Evolutionary conservation across 1,284 basidiomycete species (phyloP), one percentile per base, ranked within the genome.

Genomic region (Malassezia arunalokei): DNA sequence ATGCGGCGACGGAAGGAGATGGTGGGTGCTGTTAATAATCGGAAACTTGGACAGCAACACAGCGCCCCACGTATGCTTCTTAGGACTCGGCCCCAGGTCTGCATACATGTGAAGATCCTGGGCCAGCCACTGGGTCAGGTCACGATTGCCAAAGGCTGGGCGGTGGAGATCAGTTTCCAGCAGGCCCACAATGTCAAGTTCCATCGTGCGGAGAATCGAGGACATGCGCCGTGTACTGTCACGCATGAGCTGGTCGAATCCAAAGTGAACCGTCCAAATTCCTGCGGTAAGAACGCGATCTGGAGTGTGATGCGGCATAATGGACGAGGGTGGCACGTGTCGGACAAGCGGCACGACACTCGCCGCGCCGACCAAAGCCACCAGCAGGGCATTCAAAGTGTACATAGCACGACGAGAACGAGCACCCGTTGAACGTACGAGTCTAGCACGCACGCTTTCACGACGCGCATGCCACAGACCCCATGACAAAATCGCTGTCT

Each of bases 141-240:
- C 89, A 35, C 89, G 82, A 67, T 89, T 87, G 1, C 89, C 90
- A 66, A 86, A 92, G 2, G 88, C 83, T 29, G 85, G 82, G 5
- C 89, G 80, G 80, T 94, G 78, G 8, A 78, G 72, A 75, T 94
- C 89, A 1, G 86, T 88, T 74, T 94, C 89, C 50, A 94, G 76
- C 48, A 94, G 73, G 3, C 74, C 74, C 3, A 76, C 56, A 0
- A 76, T 56, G 45, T 76, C 75, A 33, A 76, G 54, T 49, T 74
- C 40, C 5, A 65, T 58, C 39, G 60, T 56, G 29, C 51, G 77
- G 31, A 91, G 78, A 35, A 92, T 74, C 53, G 84, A 80, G 49
- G 82, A 78, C 74, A 92, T 84, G 8, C 84, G 79, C 40, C 82
- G 76, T 14, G 62, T 57, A 51, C 64, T 68, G 45, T 71, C 68